Base-by-base conservation (phyloP, 257 asterid species). In the Salvia hispanica region DNA sequence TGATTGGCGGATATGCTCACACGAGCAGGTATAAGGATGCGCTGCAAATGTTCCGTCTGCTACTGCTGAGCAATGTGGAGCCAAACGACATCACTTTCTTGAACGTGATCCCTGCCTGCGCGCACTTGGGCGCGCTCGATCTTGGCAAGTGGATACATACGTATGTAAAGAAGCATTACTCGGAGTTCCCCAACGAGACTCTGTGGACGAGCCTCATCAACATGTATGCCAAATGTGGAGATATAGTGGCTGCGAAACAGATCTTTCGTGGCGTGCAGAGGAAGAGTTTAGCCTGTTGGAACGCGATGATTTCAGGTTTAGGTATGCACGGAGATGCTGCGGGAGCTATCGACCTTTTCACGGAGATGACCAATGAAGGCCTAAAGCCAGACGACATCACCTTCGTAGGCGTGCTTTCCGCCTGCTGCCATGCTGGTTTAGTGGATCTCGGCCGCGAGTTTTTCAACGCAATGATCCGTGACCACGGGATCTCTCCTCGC, bases 181-280 rank as follows among this genome's bases (percentile, higher is more conserved):
- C 52, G 0, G 57, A 76, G 4, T 82, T 82, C 28, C 80, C 80
- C 0, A 79, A 82, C 13, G 82, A 73, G 65, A 63, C 78, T 4
- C 82, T 82, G 4, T 82, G 84, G 84, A 76, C 84, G 2, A 73
- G 82, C 36, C 82, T 82, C 37, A 68, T 82, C 4, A 70, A 68
- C 50, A 78, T 82, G 86, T 76, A 79, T 31, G 82, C 86, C 42
- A 82, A 78, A 81, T 81, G 81, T 58, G 86, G 86, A 33, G 64
- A 76, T 15, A 70, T 81, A 2, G 82, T 67, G 62, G 83, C 79
- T 34, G 75, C 86, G 15, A 73, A 78, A 36, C 77, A 81, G 9
- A 67, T 78, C 62, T 81, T 81, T 43, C 0, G 47, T 9, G 46
- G 69, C 13, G 9, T 71, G 70, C 12, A 66, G 60, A 47, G 55